A percentile compares a stretch with the other conserved stretches of the same genome.
Conservation (phyloP, 2,329 filamentous ascomycete genomes). For the Cephalotrichum gorgonifer region DNA sequence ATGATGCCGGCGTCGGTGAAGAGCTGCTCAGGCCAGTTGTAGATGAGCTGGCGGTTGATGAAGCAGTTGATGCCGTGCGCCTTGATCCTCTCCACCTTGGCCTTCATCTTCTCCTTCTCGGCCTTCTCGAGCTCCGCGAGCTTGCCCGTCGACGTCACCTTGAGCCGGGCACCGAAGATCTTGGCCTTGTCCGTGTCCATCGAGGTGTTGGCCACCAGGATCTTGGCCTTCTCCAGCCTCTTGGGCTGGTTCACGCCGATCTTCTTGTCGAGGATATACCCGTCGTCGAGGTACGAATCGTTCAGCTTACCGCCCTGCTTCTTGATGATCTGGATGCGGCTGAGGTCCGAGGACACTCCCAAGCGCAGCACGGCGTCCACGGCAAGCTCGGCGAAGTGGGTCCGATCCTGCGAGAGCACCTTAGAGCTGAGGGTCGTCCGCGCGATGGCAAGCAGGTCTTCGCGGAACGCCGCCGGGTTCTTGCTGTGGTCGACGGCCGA, state of each 20-base stretch:
- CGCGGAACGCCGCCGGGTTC: slow-evolving; percentile 72
- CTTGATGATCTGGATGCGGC: slow-evolving; percentile 99
- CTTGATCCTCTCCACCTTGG: slow-evolving; percentile 98
- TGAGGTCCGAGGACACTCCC: slow-evolving; percentile 84
- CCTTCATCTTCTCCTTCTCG: slow-evolving; percentile 98
- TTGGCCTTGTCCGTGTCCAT: slow-evolving; percentile 99
- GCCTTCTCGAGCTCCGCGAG: slow-evolving; percentile 97
- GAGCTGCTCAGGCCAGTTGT: slow-evolving; percentile 99
- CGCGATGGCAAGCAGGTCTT: slow-evolving; percentile 83
- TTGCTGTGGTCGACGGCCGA: slow-evolving; percentile 84
- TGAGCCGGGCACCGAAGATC: slow-evolving; percentile 95
- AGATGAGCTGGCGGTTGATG: slow-evolving; percentile 97
- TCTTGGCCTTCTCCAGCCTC: slow-evolving; percentile 94
- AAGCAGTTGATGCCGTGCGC: slow-evolving; percentile 99
- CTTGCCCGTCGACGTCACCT: slow-evolving; percentile 93
- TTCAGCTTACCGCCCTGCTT: slow-evolving; percentile 96
- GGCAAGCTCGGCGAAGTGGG: slow-evolving; percentile 83
- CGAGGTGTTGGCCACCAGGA: slow-evolving; percentile 91
- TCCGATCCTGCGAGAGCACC: slow-evolving; percentile 85
- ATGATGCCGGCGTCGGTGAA: slow-evolving; percentile 97
- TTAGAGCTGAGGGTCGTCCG: slow-evolving; percentile 95
- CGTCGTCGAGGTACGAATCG: slow-evolving; percentile 95
- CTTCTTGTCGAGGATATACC: slow-evolving; percentile 98
- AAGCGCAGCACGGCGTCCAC: slow-evolving; percentile 86
- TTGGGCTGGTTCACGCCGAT: slow-evolving; percentile 99